Evolutionary conservation across 163 green algal species (phyloP).

Genomic region (Chlamydomonas reinhardtii): DNA sequence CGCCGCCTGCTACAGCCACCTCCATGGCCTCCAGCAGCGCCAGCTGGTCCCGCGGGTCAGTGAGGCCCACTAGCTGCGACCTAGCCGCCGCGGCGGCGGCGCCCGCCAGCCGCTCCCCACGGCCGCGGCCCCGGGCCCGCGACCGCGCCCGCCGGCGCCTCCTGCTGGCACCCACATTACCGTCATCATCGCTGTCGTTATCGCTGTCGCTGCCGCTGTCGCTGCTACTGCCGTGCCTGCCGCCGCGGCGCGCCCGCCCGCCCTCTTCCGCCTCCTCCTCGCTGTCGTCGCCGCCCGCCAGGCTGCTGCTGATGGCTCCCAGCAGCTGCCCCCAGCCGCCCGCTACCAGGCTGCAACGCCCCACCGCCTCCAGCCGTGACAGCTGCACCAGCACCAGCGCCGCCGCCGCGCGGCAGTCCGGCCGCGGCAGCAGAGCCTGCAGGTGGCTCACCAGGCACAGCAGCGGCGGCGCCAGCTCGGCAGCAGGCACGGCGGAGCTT

Average conservation of each 20-base stretch:
- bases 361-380: conserved; percentile 13
- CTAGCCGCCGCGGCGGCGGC: not conserved
- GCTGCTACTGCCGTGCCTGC: too few species aligned
- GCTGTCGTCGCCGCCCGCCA: too few species aligned
- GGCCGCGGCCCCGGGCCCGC: not conserved
- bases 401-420: conserved; percentile 2
- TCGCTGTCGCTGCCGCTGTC: not conserved
- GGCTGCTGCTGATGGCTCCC: too few species aligned
- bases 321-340: too few species aligned
- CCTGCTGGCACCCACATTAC: not conserved
- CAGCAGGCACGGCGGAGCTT: too few species aligned
- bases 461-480: conserved; percentile 33
- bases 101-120: not conserved
- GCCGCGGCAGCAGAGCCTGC: conserved; percentile 30
- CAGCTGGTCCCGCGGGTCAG: conserved; percentile 15
- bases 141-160: too few species aligned
- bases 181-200: not conserved
- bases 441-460: conserved; percentile 32
- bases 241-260: too few species aligned
- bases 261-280: too few species aligned
- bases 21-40: conserved; percentile 35
- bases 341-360: too few species aligned
- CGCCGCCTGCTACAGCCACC: conserved; percentile 10
- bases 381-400: conserved; percentile 51
- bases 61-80: too few species aligned